A percentile compares a stretch with the other conserved stretches of the same genome.
These are phyloP conservation scores for Phoma sp. DNA, from an alignment of 2,329 filamentous ascomycete genomes.

Conservation along the genomic window DNA sequence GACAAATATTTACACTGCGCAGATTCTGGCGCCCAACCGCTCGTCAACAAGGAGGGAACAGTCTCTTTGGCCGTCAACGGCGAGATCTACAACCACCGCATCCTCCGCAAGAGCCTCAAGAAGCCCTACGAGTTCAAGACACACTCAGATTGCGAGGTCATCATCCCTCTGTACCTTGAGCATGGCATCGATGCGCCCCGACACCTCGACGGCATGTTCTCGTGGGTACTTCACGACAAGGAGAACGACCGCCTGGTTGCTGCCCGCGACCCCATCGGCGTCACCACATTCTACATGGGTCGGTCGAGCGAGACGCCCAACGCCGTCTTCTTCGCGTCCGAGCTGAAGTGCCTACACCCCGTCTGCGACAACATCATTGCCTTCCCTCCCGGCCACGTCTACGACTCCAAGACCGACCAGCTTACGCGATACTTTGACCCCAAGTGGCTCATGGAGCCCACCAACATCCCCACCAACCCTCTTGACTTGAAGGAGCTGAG, in stretches of 20 bases:
- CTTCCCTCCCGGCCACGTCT: slow-evolving; percentile 95
- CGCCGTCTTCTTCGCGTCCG: slow-evolving; percentile 93
- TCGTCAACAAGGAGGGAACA: slow-evolving; percentile 87
- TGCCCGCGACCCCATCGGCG: slow-evolving; percentile 93
- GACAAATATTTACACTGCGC: slow-evolving; percentile 32
- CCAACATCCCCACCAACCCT: slow-evolving; percentile 77
- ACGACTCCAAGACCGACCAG: slow-evolving; percentile 88
- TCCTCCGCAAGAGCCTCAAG: slow-evolving; percentile 86
- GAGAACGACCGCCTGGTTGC: slow-evolving; percentile 89
- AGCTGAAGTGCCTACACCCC: slow-evolving; percentile 89
- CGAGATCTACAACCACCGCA: slow-evolving; percentile 99
- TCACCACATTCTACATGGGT: slow-evolving; percentile 97
- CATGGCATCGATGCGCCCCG: slow-evolving; percentile 91
- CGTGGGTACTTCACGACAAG: slow-evolving; percentile 97
- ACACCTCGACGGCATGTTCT: slow-evolving; percentile 98
- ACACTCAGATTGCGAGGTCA: slow-evolving; percentile 97
- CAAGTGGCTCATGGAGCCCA: slow-evolving; percentile 83
- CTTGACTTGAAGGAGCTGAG: slow-evolving; percentile 84
- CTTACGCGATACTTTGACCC: slow-evolving; percentile 90
- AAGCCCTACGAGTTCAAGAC: slow-evolving; percentile 96
- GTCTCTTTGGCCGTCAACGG: slow-evolving; percentile 97
- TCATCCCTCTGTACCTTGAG: slow-evolving; percentile 96
- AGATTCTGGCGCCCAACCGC: slow-evolving; percentile 95
- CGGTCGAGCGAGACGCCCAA: slow-evolving; percentile 80
- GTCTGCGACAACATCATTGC: slow-evolving; percentile 95